Evolutionary conservation across 257 asterid genomes (phyloP).

Genomic region (Datura wrightii): DNA sequence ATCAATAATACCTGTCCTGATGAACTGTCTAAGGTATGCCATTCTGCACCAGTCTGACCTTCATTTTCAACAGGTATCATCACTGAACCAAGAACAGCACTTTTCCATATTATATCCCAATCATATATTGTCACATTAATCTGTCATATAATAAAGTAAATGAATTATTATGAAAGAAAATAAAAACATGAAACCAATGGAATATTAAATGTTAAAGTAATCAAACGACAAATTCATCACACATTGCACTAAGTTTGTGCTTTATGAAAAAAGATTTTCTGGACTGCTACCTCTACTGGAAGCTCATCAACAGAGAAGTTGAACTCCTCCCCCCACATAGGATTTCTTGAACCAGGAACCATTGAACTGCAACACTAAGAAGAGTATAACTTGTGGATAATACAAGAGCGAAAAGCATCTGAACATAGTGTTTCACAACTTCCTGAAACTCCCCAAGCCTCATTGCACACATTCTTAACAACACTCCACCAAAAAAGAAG

Average conservation of each 20-base stretch:
- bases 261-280: conserved; percentile 16
- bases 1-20: conserved; percentile 79
- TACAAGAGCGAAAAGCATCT: not conserved
- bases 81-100: conserved; percentile 87
- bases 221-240: conserved; percentile 5
- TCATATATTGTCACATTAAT: conserved; percentile 79
- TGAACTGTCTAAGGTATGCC: conserved; percentile 80
- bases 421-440: not conserved
- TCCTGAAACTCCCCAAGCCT: not conserved
- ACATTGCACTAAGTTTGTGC: conserved; percentile 23
- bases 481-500: not conserved
- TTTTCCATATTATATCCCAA: conserved; percentile 92
- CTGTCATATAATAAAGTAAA: conserved; percentile 55
- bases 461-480: not conserved
- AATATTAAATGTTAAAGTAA: conserved; percentile 1
- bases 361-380: conserved; percentile 70
- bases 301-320: conserved; percentile 83
- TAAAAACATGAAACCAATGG: not conserved
- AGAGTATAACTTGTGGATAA: conserved; percentile 23
- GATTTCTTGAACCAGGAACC: conserved; percentile 98
- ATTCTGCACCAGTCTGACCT: conserved; percentile 78
- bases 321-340: conserved; percentile 97
- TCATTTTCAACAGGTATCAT: conserved; percentile 67
- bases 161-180: conserved; percentile 33
- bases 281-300: conserved; percentile 72